These are phyloP conservation scores for Kodamaea leandrae DNA, from an alignment of 805 yeast genomes.

Conservation along the genomic window DNA sequence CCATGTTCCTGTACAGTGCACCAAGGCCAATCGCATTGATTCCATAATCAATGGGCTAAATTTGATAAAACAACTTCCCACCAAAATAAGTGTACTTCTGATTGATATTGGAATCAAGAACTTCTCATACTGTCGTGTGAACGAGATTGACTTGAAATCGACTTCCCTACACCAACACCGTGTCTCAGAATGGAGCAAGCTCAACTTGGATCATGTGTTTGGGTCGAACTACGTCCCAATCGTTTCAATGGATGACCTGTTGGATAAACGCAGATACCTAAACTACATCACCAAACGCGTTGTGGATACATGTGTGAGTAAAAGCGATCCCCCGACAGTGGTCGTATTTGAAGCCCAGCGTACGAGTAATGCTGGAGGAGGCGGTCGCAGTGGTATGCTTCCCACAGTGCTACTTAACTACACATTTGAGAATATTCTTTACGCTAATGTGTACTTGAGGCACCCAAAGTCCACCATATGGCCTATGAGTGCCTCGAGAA, in stretches of 20 bases:
- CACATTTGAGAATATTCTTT: constrained; percentile 37
- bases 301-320: not conserved
- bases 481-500: constrained; percentile 35
- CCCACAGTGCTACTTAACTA: constrained; percentile 40
- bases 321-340: constrained; percentile 19
- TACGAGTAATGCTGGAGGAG: constrained; percentile 24
- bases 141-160: constrained; percentile 2
- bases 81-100: constrained; percentile 20
- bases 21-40: constrained; percentile 16
- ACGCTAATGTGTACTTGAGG: constrained; percentile 26
- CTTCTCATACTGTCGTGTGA: constrained; percentile 36
- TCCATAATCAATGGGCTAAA: constrained; percentile 10
- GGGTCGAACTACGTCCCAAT: constrained; percentile 15
- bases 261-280: constrained; percentile 30
- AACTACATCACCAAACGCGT: constrained; percentile 15
- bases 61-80: constrained; percentile 10
- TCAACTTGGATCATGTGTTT: constrained; percentile 23
- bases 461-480: constrained; percentile 20
- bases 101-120: constrained; percentile 43
- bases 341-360: constrained; percentile 40
- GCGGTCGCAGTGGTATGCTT: constrained; percentile 21
- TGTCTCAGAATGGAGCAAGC: constrained; percentile 23
- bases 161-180: constrained; percentile 1
- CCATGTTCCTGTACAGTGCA: constrained; percentile 16
- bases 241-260: constrained; percentile 12